Percentiles rank a stretch among this genome's conserved stretches.
Conservation (phyloP, 495 filamentous ascomycete species). For the Stereocaulon alpinum region DNA sequence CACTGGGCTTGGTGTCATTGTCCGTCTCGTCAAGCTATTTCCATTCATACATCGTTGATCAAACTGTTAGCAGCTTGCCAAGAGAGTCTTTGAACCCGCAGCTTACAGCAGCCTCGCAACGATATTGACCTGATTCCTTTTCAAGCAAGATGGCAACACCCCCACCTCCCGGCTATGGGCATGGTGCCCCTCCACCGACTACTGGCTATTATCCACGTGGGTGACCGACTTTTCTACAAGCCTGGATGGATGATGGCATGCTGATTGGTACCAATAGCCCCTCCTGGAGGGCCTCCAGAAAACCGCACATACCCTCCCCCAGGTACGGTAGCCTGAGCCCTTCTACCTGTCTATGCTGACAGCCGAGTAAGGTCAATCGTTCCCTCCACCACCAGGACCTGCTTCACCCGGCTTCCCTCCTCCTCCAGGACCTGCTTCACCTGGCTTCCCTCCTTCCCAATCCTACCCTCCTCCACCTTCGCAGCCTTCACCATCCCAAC, state of each 20-base stretch:
- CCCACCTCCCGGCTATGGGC: conserved; percentile 19
- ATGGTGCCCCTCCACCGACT: conserved; percentile 8
- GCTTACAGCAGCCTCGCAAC: neutral
- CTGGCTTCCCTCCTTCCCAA: conserved; percentile 28
- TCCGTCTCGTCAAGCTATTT: too few species aligned
- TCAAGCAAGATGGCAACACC: conserved; percentile 10
- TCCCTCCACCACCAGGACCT: conserved; percentile 24
- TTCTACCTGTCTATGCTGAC: conserved; percentile 4
- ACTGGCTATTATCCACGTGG: conserved; percentile 20
- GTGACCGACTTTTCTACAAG: neutral
- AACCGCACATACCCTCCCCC: conserved; percentile 14
- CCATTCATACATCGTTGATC: neutral
- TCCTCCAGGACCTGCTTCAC: conserved; percentile 24
- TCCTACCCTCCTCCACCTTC: conserved; percentile 32
- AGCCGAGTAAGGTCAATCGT: conserved; percentile 14
- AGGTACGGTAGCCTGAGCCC: neutral
- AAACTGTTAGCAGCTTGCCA: neutral
- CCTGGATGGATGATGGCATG: neutral
- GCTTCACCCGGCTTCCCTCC: conserved; percentile 26
- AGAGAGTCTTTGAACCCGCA: neutral
- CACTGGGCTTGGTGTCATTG: neutral
- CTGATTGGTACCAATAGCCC: conserved; percentile 16
- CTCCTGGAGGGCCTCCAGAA: conserved; percentile 19
- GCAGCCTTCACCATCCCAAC: conserved; percentile 15
- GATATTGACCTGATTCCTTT: neutral